A percentile compares a stretch with the other conserved stretches of the same genome.
phyloP scores from a whole-genome alignment of 768 basidiomycete genomes.

The Rhodotorula diobovata region DNA sequence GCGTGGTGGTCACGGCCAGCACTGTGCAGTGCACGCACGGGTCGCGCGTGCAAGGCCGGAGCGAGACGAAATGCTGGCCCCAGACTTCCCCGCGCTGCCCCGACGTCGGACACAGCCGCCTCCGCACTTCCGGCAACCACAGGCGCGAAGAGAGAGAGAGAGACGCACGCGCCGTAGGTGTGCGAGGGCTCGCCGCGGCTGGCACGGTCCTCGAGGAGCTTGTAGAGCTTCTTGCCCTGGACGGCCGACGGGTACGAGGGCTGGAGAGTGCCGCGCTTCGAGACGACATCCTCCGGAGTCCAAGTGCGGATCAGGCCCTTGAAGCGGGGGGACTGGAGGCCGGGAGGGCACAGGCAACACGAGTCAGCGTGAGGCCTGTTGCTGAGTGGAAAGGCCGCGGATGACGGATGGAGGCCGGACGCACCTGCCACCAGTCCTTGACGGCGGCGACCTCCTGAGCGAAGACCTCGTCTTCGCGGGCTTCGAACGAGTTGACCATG shows the following conservation, averaged over 20 bases:
- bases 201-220: conserved; percentile 68
- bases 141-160: not conserved
- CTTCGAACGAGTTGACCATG: conserved; percentile 32
- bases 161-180: conserved; percentile 94
- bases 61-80: not conserved
- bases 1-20: too few relatives aligned
- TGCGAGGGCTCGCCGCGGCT: conserved; percentile 75
- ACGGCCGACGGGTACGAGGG: conserved; percentile 81
- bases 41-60: too few relatives aligned
- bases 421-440: conserved; percentile 88
- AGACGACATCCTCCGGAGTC: conserved; percentile 84
- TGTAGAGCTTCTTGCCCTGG: conserved; percentile 81
- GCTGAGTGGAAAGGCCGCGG: not conserved
- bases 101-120: not conserved
- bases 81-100: conserved; percentile 11
- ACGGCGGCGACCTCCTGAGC: conserved; percentile 75
- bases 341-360: not conserved
- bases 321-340: conserved; percentile 72
- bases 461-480: conserved; percentile 57
- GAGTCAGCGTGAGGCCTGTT: not conserved
- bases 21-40: not conserved
- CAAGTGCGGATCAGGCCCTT: conserved; percentile 82
- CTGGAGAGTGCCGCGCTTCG: conserved; percentile 81
- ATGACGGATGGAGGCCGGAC: conserved; percentile 16
- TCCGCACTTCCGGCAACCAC: not conserved